Evolutionary conservation across 306 rosid species (phyloP).

Genomic region (Amphicarpaea edgeworthii): DNA sequence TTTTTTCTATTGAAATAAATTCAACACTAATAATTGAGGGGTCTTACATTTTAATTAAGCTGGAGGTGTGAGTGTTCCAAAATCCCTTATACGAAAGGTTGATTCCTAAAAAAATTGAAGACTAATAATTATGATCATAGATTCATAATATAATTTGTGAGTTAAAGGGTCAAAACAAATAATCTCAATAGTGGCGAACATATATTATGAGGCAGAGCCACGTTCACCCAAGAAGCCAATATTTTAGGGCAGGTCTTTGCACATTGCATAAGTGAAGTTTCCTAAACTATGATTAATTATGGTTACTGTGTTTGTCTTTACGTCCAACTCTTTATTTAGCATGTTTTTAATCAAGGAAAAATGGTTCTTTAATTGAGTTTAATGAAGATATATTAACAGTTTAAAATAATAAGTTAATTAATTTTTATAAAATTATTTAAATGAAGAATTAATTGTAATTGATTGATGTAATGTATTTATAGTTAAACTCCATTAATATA

Average conservation of each 20-base stretch:
- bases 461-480: too few relatives aligned
- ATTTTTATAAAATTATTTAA: too few relatives aligned
- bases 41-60: too few relatives aligned
- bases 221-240: slow-evolving; percentile 45
- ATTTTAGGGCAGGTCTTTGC: neutral
- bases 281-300: slow-evolving; percentile 21
- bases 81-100: too few relatives aligned
- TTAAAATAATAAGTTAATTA: too few relatives aligned
- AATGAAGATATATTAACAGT: too few relatives aligned
- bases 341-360: slow-evolving; percentile 24
- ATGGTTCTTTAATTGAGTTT: too few relatives aligned
- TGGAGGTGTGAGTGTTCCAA: too few relatives aligned
- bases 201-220: slow-evolving; percentile 49
- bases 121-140: neutral
- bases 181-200: slow-evolving; percentile 21
- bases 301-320: slow-evolving; percentile 32
- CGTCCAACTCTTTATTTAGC: neutral
- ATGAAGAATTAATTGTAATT: too few relatives aligned
- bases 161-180: slow-evolving; percentile 31
- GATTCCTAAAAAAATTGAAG: too few relatives aligned
- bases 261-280: slow-evolving; percentile 31
- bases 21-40: neutral
- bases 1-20: neutral
- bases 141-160: neutral
- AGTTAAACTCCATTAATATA: too few relatives aligned